A percentile compares a stretch with the other conserved stretches of the same genome.
Evolutionary conservation across 176 grass and related monocot genomes (phyloP).

Genomic region (Ampelocalamus luodianensis): DNA sequence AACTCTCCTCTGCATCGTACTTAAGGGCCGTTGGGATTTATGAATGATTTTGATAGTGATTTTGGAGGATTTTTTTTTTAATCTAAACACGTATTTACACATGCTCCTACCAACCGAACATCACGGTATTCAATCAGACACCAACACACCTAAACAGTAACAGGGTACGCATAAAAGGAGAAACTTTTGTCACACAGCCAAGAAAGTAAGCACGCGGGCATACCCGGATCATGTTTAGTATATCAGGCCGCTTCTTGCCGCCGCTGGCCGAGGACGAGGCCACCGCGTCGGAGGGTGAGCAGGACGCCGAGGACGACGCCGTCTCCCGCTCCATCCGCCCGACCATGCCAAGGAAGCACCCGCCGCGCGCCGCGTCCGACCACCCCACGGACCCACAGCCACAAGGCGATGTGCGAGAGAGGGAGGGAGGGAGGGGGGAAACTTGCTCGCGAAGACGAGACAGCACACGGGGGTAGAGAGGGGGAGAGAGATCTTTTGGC

Average conservation of each 20-base stretch:
- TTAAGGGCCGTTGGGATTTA: background rate
- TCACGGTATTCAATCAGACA: background rate
- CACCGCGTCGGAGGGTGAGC: conserved; percentile 39
- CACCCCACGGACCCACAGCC: background rate
- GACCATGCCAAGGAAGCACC: conserved; percentile 43
- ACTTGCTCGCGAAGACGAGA: conserved; percentile 17
- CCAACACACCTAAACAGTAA: background rate
- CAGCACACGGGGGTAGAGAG: background rate
- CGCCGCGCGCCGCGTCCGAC: conserved; percentile 20
- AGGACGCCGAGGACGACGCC: conserved; percentile 56
- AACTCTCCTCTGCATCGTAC: background rate
- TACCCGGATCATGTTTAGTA: conserved; percentile 68
- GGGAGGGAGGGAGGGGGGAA: background rate
- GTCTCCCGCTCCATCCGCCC: conserved; percentile 59
- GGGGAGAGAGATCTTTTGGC: conserved; percentile 33
- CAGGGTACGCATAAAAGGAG: background rate
- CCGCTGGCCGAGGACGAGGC: conserved; percentile 31
- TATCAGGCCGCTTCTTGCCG: conserved; percentile 52
- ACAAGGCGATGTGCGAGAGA: background rate
- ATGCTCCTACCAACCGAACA: background rate
- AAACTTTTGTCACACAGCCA: background rate
- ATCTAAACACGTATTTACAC: background rate
- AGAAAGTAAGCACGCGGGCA: background rate
- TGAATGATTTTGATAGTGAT: background rate
- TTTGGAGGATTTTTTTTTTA: background rate